Evolutionary conservation across 257 asterid species (phyloP).

Genomic region (Jaltomata sinuosa): DNA sequence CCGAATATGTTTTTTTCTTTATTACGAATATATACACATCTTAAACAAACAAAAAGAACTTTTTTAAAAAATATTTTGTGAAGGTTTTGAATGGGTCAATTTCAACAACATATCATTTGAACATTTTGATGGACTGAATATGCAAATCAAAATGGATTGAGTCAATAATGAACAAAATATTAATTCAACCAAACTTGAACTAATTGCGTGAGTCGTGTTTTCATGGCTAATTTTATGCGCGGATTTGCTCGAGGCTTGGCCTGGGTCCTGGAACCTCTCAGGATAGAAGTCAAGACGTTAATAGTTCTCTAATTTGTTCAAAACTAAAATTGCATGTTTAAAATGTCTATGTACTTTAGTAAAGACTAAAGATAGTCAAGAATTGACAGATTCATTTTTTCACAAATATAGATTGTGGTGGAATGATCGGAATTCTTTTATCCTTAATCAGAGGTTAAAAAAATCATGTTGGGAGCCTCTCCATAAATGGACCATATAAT

Average conservation of each 20-base stretch:
- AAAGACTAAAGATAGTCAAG: background rate
- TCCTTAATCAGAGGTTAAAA: background rate
- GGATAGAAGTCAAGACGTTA: too few species aligned
- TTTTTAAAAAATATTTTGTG: too few species aligned
- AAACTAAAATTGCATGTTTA: background rate
- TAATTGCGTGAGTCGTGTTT: background rate
- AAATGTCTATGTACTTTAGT: background rate
- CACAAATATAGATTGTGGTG: background rate
- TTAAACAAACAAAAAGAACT: too few species aligned
- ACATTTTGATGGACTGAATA: background rate
- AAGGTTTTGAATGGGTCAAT: rapidly evolving
- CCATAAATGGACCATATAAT: too few species aligned
- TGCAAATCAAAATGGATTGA: background rate
- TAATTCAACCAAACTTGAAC: too few species aligned
- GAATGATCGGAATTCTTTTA: background rate
- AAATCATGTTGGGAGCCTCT: background rate
- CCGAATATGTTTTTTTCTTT: too few species aligned
- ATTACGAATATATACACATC: too few species aligned
- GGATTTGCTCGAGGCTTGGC: too few species aligned
- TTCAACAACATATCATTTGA: too few species aligned
- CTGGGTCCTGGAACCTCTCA: too few species aligned
- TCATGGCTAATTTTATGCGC: background rate
- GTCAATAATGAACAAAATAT: too few species aligned
- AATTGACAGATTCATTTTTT: background rate
- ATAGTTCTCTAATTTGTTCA: background rate